These are phyloP conservation scores for Shiraia sp. DNA, from an alignment of 2,329 filamentous ascomycete genomes.

Conservation along the genomic window DNA sequence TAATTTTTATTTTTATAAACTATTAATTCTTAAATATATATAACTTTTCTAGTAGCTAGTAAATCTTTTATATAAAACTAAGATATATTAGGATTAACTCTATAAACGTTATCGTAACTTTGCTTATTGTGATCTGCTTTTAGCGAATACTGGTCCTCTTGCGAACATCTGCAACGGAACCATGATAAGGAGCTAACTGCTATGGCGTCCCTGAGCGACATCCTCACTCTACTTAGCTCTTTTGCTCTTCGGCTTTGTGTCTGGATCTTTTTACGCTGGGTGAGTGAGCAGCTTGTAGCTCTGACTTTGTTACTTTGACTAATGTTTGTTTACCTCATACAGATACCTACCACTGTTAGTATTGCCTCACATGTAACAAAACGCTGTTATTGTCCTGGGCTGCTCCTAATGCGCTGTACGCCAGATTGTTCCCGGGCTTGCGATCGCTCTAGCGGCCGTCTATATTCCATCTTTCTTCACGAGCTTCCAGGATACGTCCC, in stretches of 20 bases:
- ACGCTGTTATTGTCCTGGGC: neutral
- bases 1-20: no score
- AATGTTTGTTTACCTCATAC: conserved; percentile 6
- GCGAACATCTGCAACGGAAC: no score
- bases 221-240: conserved; percentile 49
- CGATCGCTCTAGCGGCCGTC: conserved; percentile 66
- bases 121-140: no score
- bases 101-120: no score
- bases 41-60: no score
- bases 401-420: neutral
- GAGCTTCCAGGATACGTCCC: conserved; percentile 60
- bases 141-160: no score
- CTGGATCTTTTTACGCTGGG: conserved; percentile 67
- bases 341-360: conserved; percentile 42
- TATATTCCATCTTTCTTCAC: conserved; percentile 68
- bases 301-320: conserved; percentile 9
- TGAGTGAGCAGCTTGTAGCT: conserved; percentile 37
- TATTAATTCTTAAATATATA: no score
- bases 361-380: neutral
- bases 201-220: conserved; percentile 42
- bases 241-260: conserved; percentile 55
- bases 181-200: conserved; percentile 11
- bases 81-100: no score
- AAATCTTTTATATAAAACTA: no score
- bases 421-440: conserved; percentile 48